These are phyloP conservation scores for Pseudotsuga menziesii DNA, from an alignment of 75 land plant species.

Conservation along the genomic window DNA sequence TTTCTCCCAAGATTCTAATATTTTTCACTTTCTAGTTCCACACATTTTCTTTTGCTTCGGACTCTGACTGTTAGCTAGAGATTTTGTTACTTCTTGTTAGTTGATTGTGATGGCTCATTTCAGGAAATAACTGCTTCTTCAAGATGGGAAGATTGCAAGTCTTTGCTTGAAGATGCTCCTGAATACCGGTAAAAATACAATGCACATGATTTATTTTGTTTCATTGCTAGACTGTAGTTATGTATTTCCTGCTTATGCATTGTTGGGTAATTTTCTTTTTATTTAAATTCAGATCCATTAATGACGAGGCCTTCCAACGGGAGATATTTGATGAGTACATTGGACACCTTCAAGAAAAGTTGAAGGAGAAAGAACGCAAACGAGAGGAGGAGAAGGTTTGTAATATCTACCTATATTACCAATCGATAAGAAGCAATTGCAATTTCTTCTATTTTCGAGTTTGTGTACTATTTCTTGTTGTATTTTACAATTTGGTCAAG, in stretches of 20 bases:
- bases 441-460: background rate
- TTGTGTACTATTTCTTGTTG: background rate
- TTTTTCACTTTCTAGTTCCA: background rate
- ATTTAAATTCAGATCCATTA: slow-evolving; percentile 47
- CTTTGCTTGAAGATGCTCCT: slow-evolving; percentile 63
- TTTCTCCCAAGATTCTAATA: background rate
- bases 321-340: slow-evolving; percentile 82
- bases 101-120: slow-evolving; percentile 5
- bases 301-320: slow-evolving; percentile 51
- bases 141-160: slow-evolving; percentile 78
- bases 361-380: slow-evolving; percentile 83
- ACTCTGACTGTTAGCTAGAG: background rate
- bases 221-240: background rate
- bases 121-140: slow-evolving; percentile 71
- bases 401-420: background rate
- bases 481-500: background rate
- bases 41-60: background rate
- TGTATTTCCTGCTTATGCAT: background rate
- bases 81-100: background rate
- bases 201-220: background rate
- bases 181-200: slow-evolving; percentile 40
- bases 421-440: background rate
- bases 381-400: slow-evolving; percentile 91
- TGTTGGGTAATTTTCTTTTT: background rate
- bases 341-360: slow-evolving; percentile 62